A percentile compares a stretch with the other conserved stretches of the same genome.
These are phyloP conservation scores for Tolypocladium pustulatum DNA, from an alignment of 2,329 filamentous ascomycete species.

Conservation along the genomic window DNA sequence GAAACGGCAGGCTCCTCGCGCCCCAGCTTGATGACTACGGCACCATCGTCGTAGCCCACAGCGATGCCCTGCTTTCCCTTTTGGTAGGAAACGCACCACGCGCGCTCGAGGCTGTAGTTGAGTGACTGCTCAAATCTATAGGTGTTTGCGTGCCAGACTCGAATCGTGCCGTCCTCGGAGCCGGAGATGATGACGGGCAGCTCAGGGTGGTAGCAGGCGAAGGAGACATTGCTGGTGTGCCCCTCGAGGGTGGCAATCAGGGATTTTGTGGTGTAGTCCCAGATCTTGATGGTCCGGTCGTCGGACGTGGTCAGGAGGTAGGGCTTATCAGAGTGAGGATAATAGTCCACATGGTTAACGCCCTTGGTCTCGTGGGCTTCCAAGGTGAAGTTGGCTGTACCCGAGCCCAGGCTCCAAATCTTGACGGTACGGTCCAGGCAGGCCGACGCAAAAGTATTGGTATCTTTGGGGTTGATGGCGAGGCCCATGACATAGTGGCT, in stretches of 20 bases:
- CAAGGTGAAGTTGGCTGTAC: constrained; percentile 91
- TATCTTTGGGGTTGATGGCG: constrained; percentile 95
- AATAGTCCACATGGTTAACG: constrained; percentile 95
- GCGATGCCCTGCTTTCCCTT: constrained; percentile 89
- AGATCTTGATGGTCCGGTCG: constrained; percentile 93
- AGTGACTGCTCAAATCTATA: constrained; percentile 93
- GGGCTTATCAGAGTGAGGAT: constrained; percentile 61
- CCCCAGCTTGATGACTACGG: constrained; percentile 95
- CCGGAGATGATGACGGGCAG: constrained; percentile 95
- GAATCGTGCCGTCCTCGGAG: constrained; percentile 93
- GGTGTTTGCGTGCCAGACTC: constrained; percentile 98
- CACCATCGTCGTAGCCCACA: constrained; percentile 94
- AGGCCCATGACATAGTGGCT: constrained; percentile 95
- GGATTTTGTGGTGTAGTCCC: constrained; percentile 98
- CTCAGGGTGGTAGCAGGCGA: constrained; percentile 95
- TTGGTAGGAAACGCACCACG: constrained; percentile 96
- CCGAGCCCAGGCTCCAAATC: constrained; percentile 91
- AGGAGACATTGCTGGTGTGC: constrained; percentile 96
- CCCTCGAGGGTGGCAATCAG: constrained; percentile 94
- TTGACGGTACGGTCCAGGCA: constrained; percentile 96
- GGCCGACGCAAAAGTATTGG: constrained; percentile 82
- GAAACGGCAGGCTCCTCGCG: constrained; percentile 94
- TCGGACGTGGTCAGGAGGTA: constrained; percentile 96
- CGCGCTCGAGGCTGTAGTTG: constrained; percentile 90
- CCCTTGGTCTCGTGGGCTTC: constrained; percentile 96